Evolutionary conservation across 306 rosid species (phyloP).

Genomic region (Corylus americana): DNA sequence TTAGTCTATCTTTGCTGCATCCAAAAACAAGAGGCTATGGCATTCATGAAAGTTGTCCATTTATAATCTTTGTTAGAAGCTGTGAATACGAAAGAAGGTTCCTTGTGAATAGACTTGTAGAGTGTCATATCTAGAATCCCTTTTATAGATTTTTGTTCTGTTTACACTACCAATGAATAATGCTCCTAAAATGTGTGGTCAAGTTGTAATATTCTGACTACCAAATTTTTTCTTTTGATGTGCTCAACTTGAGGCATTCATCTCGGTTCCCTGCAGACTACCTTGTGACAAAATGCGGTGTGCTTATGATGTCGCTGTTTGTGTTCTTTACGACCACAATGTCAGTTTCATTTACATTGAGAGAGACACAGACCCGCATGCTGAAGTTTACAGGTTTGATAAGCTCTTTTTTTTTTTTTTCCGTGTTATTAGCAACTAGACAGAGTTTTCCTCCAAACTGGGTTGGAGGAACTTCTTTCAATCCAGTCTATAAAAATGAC

Average conservation of each 20-base stretch:
- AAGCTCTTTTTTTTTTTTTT: neutral
- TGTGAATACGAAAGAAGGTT: neutral
- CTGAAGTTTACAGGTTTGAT: conserved; percentile 92
- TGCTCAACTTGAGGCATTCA: conserved; percentile 1
- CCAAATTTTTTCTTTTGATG: neutral
- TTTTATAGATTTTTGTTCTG: neutral
- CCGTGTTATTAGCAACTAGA: neutral
- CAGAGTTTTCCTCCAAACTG: no score
- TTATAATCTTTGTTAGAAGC: neutral
- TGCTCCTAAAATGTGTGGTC: neutral
- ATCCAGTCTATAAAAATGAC: no score
- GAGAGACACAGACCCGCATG: conserved; percentile 99
- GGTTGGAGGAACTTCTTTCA: no score
- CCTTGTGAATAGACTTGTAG: neutral
- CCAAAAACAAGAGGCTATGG: neutral
- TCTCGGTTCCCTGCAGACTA: conserved; percentile 66
- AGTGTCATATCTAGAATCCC: neutral
- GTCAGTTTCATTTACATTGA: conserved; percentile 97
- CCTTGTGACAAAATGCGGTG: conserved; percentile 95
- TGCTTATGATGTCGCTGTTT: conserved; percentile 98
- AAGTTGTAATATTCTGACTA: neutral
- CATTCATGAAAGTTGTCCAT: neutral
- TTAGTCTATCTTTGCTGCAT: no score
- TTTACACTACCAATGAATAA: neutral
- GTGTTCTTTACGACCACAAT: conserved; percentile 98